Conservation (phyloP, 2,329 filamentous ascomycete genomes). For the Grosmannia serpens region DNA sequence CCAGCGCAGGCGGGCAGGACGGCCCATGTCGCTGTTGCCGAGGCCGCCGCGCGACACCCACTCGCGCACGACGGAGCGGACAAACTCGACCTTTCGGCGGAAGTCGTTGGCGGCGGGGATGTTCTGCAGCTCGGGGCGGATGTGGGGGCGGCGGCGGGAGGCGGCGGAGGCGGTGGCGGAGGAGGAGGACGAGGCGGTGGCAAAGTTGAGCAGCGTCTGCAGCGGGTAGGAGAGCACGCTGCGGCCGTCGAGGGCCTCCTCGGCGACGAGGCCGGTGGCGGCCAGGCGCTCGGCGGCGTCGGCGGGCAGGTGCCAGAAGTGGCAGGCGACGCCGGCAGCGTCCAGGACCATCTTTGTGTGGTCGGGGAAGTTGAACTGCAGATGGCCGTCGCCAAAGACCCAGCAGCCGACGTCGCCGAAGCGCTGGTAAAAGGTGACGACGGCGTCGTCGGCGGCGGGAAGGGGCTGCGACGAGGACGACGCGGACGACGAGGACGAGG, state of each 20-base stretch:
- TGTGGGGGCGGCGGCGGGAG: conserved; percentile 47
- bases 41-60: conserved; percentile 62
- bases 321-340: conserved; percentile 60
- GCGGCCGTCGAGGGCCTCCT: conserved; percentile 59
- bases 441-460: conserved; percentile 30
- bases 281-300: conserved; percentile 57
- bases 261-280: conserved; percentile 53
- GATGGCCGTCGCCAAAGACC: conserved; percentile 69
- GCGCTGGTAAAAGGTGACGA: conserved; percentile 72
- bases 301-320: conserved; percentile 66
- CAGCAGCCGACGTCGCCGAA: conserved; percentile 73
- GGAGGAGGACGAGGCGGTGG: conserved; percentile 14
- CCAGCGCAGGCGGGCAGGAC: conserved; percentile 45
- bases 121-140: conserved; percentile 46
- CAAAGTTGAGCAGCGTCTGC: conserved; percentile 61
- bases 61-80: conserved; percentile 54
- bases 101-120: conserved; percentile 64
- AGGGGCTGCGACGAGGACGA: conserved; percentile 13
- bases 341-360: conserved; percentile 78
- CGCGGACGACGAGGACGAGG: not conserved
- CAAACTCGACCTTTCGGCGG: conserved; percentile 62
- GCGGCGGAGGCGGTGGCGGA: conserved; percentile 22
- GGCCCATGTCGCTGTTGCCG: conserved; percentile 51
- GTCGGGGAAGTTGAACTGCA: conserved; percentile 79
- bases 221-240: conserved; percentile 61